phyloP scores from a whole-genome alignment of 164 flowering plant species.

The Sedum album region DNA sequence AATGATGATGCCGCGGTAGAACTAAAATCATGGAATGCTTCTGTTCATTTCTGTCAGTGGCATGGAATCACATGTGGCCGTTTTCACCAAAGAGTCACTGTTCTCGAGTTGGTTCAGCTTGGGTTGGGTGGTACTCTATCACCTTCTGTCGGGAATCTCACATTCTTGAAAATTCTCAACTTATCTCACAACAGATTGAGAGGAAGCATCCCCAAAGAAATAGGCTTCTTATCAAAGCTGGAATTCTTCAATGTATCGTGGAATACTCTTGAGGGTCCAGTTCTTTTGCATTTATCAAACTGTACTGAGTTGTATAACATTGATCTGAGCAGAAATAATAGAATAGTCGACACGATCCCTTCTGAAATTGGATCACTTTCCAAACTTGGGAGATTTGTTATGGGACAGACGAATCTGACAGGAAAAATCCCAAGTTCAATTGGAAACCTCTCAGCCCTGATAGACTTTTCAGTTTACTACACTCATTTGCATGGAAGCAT shows the following conservation, averaged over 20 bases:
- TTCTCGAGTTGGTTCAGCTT: constrained; percentile 8
- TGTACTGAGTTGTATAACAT: too few species aligned
- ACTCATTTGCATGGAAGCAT: too few species aligned
- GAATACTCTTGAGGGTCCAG: neutral
- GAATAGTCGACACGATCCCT: too few species aligned
- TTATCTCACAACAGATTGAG: too few species aligned
- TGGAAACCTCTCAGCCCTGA: constrained; percentile 17
- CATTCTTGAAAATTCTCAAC: too few species aligned
- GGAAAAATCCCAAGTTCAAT: constrained; percentile 8
- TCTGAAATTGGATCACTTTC: neutral
- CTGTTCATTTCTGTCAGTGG: too few species aligned
- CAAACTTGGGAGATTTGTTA: constrained; percentile 1
- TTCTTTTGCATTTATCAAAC: neutral
- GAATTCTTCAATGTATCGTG: too few species aligned
- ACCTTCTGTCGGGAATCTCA: too few species aligned
- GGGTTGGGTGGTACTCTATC: constrained; percentile 20
- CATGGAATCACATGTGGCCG: constrained; percentile 21
- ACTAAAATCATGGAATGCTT: constrained; percentile 25
- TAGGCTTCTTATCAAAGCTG: too few species aligned
- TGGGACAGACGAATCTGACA: too few species aligned
- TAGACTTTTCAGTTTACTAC: neutral
- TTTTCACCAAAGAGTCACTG: constrained; percentile 18
- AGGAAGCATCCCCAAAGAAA: too few species aligned
- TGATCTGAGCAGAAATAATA: too few species aligned
- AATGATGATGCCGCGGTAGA: neutral